Evolutionary conservation across 75 land plant genomes (phyloP).

Genomic region (Picea glauca): DNA sequence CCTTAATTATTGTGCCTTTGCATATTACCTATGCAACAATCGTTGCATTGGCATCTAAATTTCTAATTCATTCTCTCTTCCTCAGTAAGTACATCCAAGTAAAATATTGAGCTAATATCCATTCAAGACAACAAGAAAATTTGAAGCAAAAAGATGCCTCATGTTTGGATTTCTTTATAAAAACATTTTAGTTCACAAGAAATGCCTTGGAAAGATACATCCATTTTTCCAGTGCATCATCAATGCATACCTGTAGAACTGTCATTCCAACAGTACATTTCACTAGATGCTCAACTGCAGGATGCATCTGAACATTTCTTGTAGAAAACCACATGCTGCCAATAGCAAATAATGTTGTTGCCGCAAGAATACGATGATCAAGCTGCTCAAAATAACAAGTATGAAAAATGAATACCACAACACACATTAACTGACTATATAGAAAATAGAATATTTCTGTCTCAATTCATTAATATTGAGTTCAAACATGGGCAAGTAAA

Average conservation of each 20-base stretch:
- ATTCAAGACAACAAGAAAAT: background rate
- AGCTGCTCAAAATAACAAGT: conserved; percentile 44
- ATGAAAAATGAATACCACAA: background rate
- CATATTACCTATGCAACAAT: background rate
- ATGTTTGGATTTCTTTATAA: background rate
- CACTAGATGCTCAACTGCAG: conserved; percentile 50
- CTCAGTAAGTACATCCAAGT: background rate
- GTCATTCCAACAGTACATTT: conserved; percentile 68
- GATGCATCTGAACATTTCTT: conserved; percentile 67
- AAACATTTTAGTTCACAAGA: no score
- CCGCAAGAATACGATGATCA: conserved; percentile 91
- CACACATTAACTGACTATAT: background rate
- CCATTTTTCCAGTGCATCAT: background rate
- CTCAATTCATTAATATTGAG: background rate
- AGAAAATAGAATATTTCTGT: background rate
- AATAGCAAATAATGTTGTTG: conserved; percentile 60
- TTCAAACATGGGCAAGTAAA: background rate
- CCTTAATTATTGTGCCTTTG: background rate
- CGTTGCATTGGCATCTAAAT: background rate
- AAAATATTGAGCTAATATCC: background rate
- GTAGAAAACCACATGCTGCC: conserved; percentile 67
- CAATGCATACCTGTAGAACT: conserved; percentile 70
- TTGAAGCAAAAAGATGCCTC: background rate
- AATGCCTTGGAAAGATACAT: background rate
- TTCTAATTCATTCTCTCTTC: background rate